Conservation (phyloP, 352 stramenopile genomes). For the Plasmopara halstedii region DNA sequence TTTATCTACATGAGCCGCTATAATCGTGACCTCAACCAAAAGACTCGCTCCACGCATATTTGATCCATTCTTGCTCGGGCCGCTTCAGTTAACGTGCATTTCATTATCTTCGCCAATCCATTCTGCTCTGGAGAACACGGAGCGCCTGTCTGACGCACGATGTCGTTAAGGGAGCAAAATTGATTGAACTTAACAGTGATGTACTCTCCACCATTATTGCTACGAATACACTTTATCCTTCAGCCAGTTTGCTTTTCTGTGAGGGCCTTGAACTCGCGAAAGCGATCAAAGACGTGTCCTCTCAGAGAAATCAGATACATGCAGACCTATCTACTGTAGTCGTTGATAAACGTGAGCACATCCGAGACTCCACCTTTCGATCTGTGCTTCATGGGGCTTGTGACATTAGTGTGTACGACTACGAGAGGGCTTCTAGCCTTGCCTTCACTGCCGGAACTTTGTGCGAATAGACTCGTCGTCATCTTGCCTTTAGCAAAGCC, state of each 20-base stretch:
- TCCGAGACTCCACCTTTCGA: neutral
- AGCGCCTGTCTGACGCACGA: neutral
- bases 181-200: neutral
- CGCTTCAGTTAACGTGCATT: neutral
- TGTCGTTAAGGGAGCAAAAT: neutral
- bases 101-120: neutral
- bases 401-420: neutral
- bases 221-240: neutral
- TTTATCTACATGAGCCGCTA: neutral
- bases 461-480: neutral
- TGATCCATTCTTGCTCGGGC: neutral
- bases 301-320: neutral
- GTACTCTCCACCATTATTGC: neutral
- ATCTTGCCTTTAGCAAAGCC: neutral
- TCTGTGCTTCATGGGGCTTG: neutral
- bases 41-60: neutral
- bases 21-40: neutral
- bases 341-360: neutral
- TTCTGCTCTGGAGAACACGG: neutral
- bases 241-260: neutral
- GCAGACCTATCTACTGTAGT: neutral
- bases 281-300: neutral
- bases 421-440: neutral
- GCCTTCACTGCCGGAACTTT: neutral
- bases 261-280: no score